These are phyloP conservation scores for Nakazawaea ambrosiae DNA, from an alignment of 805 yeast species.

Conservation along the genomic window DNA sequence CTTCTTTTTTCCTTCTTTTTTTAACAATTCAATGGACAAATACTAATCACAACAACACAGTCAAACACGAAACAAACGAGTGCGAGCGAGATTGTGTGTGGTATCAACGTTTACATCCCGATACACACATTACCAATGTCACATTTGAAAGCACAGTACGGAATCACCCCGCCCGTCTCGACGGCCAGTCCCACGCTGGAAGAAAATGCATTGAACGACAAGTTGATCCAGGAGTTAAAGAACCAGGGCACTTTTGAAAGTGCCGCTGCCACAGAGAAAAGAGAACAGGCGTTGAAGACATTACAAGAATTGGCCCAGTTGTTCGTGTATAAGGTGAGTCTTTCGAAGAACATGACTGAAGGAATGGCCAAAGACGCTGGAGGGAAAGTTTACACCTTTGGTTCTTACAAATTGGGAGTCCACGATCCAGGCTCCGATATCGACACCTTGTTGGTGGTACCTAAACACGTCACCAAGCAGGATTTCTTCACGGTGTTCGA, in stretches of 20 bases:
- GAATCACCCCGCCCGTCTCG: slow-evolving; percentile 82
- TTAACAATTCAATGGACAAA: too few species aligned
- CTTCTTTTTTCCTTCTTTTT: too few species aligned
- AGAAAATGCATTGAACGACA: slow-evolving; percentile 71
- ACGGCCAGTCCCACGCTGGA: slow-evolving; percentile 76
- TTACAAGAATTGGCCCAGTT: slow-evolving; percentile 71
- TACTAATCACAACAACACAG: too few species aligned
- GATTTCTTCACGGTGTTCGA: slow-evolving; percentile 84
- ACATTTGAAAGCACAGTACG: slow-evolving; percentile 27
- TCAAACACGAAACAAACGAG: too few species aligned
- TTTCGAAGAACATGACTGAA: slow-evolving; percentile 85
- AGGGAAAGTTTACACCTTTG: slow-evolving; percentile 94
- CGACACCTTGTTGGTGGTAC: slow-evolving; percentile 93
- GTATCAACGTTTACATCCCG: too few species aligned
- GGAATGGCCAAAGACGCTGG: slow-evolving; percentile 98
- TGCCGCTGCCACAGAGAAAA: slow-evolving; percentile 73
- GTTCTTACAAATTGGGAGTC: slow-evolving; percentile 91
- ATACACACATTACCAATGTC: not conserved
- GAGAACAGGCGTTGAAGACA: slow-evolving; percentile 65
- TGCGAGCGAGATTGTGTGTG: too few species aligned
- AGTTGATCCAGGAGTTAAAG: slow-evolving; percentile 71
- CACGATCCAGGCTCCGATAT: slow-evolving; percentile 98
- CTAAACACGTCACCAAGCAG: slow-evolving; percentile 87
- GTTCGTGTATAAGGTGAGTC: slow-evolving; percentile 78
- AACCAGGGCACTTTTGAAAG: slow-evolving; percentile 83